phyloP scores from a whole-genome alignment of 805 yeast genomes.

The Yamadazyma olivae region DNA sequence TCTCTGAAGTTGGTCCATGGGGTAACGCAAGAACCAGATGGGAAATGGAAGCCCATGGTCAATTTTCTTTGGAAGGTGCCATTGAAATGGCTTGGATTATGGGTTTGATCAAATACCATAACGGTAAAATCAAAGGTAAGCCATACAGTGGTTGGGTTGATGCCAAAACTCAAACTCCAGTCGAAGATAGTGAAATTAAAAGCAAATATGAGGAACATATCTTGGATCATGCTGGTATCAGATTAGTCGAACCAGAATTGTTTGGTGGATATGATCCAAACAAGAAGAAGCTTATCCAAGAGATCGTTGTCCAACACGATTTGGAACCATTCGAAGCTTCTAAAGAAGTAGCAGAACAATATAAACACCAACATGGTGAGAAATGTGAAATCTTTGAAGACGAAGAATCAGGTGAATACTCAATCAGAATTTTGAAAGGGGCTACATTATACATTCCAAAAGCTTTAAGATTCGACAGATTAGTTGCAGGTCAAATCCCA shows the following conservation, averaged over 20 bases:
- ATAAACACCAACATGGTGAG: constrained; percentile 91
- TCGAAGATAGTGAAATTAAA: constrained; percentile 93
- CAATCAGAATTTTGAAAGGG: constrained; percentile 89
- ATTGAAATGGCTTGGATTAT: constrained; percentile 99
- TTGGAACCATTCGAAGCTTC: constrained; percentile 94
- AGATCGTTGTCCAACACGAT: constrained; percentile 94
- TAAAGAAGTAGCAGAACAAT: constrained; percentile 92
- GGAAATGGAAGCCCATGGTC: constrained; percentile 98
- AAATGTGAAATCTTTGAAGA: constrained; percentile 88
- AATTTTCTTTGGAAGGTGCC: constrained; percentile 95
- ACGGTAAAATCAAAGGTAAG: constrained; percentile 83
- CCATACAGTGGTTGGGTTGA: constrained; percentile 98
- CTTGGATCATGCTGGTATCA: constrained; percentile 92
- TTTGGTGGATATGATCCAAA: constrained; percentile 93
- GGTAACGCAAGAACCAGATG: constrained; percentile 99
- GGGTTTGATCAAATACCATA: constrained; percentile 95
- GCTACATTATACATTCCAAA: constrained; percentile 90
- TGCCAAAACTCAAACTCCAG: constrained; percentile 86
- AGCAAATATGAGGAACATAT: constrained; percentile 85
- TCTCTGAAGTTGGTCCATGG: constrained; percentile 99
- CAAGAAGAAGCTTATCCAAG: constrained; percentile 91
- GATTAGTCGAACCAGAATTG: constrained; percentile 93
- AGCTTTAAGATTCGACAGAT: constrained; percentile 70
- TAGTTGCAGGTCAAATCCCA: constrained; percentile 93
- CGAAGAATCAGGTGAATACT: constrained; percentile 86